Percentiles rank a stretch among this genome's conserved stretches.
phyloP scores from a whole-genome alignment of 1,139 yeast genomes.

The Pichia cactophila region DNA sequence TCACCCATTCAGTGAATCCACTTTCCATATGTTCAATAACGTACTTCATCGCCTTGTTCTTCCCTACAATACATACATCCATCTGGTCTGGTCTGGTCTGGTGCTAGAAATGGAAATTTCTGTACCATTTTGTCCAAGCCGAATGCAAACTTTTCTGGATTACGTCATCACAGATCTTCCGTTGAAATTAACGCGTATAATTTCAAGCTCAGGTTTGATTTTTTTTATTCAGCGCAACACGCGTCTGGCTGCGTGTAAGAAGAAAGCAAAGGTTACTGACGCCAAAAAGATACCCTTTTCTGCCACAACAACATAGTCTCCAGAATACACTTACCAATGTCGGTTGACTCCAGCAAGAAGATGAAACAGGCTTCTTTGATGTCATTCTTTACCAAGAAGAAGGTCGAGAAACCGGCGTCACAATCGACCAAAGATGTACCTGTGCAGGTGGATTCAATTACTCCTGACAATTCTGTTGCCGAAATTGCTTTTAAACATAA shows the following conservation, averaged over 20 bases:
- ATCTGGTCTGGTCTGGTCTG: too few relatives aligned
- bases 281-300: neutral
- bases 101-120: neutral
- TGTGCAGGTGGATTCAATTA: conserved; percentile 1
- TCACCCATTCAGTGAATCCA: conserved; percentile 95
- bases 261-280: neutral
- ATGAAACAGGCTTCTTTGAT: conserved; percentile 50
- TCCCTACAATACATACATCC: too few relatives aligned
- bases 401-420: neutral
- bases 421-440: neutral
- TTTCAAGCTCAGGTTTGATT: too few relatives aligned
- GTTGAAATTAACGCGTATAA: too few relatives aligned
- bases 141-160: neutral
- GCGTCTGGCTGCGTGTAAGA: neutral
- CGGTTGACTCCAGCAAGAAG: conserved; percentile 13
- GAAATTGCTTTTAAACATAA: conserved; percentile 7
- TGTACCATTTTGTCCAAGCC: neutral
- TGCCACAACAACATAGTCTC: neutral
- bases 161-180: neutral
- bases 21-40: conserved; percentile 96
- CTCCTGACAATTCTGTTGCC: conserved; percentile 15
- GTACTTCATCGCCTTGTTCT: conserved; percentile 55
- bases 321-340: neutral
- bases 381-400: conserved; percentile 39
- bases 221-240: neutral